A percentile compares a stretch with the other conserved stretches of the same genome.
Evolutionary conservation across 371 early-diverging fungal genomes (phyloP).

Genomic region (Synchytrium microbalum): DNA sequence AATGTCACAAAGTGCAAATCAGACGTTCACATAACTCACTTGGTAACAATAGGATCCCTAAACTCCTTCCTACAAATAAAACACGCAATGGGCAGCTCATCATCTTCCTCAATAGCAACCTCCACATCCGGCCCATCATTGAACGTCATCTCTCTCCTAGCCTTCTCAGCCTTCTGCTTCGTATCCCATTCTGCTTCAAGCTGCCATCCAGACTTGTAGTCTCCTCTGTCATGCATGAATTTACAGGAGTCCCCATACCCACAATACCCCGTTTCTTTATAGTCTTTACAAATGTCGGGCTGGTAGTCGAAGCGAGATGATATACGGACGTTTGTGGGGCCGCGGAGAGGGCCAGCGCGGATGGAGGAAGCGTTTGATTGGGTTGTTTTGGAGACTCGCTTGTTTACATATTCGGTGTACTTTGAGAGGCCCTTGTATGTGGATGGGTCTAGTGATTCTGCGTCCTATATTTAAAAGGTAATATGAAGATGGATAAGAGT

Average conservation of each 20-base stretch:
- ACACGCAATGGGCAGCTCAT: slow-evolving; percentile 84
- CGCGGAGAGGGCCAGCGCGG: slow-evolving; percentile 78
- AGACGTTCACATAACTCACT: slow-evolving; percentile 28
- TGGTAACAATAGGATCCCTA: slow-evolving; percentile 79
- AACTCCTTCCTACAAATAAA: slow-evolving; percentile 84
- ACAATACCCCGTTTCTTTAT: slow-evolving; percentile 77
- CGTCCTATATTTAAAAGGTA: slow-evolving; percentile 24
- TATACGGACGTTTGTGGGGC: slow-evolving; percentile 75
- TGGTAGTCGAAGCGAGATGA: slow-evolving; percentile 90
- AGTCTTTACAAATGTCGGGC: slow-evolving; percentile 97
- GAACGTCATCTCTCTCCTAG: slow-evolving; percentile 1
- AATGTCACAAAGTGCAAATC: slow-evolving; percentile 3
- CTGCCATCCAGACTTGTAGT: slow-evolving; percentile 94
- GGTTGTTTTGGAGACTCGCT: slow-evolving; percentile 39
- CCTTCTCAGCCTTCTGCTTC: slow-evolving; percentile 41
- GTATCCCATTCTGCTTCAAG: slow-evolving; percentile 92
- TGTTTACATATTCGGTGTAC: slow-evolving; percentile 61
- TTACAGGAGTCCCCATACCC: slow-evolving; percentile 96
- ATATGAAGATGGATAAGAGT: slow-evolving; percentile 26
- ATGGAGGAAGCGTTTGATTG: slow-evolving; percentile 43
- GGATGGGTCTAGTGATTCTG: too few relatives aligned
- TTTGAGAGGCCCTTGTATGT: slow-evolving; percentile 52
- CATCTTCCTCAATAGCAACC: too few relatives aligned
- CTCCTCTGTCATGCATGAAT: slow-evolving; percentile 95
- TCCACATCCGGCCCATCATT: slow-evolving; percentile 47